Percentiles rank a stretch among this genome's conserved stretches.
Evolutionary conservation across 306 rosid species (phyloP).

Genomic region (Lagenaria siceraria): DNA sequence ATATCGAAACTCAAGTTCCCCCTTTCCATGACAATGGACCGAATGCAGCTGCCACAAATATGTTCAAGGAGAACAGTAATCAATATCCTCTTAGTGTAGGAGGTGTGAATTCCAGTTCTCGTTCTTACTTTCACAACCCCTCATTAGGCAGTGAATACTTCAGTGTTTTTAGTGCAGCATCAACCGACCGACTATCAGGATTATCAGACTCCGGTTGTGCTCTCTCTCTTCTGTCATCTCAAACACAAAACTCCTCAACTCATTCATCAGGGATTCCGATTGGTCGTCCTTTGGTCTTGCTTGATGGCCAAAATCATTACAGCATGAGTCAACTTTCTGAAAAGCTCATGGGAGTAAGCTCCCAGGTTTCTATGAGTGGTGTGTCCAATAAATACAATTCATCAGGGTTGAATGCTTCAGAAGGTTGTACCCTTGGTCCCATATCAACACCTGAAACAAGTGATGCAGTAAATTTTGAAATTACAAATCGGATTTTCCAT

Average conservation of each 20-base stretch:
- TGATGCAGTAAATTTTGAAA: conserved; percentile 38
- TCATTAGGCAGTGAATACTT: conserved; percentile 48
- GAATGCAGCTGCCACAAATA: background rate
- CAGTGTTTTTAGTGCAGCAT: conserved; percentile 32
- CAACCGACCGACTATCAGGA: conserved; percentile 40
- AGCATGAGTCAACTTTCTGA: conserved; percentile 33
- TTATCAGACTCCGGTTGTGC: conserved; percentile 62
- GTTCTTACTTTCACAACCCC: conserved; percentile 22
- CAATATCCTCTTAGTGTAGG: conserved; percentile 20
- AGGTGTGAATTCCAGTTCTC: conserved; percentile 24
- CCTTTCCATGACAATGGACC: background rate
- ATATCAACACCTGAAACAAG: conserved; percentile 31
- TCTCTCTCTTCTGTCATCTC: conserved; percentile 99
- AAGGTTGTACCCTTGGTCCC: conserved; percentile 35
- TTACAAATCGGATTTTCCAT: conserved; percentile 42
- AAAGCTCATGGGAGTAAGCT: conserved; percentile 37
- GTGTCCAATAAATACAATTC: conserved; percentile 30
- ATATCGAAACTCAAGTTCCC: conserved; percentile 3
- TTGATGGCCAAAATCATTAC: conserved; percentile 40
- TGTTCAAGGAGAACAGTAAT: conserved; percentile 7
- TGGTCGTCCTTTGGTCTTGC: conserved; percentile 32
- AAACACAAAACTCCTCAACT: conserved; percentile 55
- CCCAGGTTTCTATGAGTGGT: conserved; percentile 37
- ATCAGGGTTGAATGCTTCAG: conserved; percentile 31
- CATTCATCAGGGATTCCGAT: conserved; percentile 51